These are phyloP conservation scores for Tricholomella constricta DNA, from an alignment of 768 basidiomycete genomes.

Conservation along the genomic window DNA sequence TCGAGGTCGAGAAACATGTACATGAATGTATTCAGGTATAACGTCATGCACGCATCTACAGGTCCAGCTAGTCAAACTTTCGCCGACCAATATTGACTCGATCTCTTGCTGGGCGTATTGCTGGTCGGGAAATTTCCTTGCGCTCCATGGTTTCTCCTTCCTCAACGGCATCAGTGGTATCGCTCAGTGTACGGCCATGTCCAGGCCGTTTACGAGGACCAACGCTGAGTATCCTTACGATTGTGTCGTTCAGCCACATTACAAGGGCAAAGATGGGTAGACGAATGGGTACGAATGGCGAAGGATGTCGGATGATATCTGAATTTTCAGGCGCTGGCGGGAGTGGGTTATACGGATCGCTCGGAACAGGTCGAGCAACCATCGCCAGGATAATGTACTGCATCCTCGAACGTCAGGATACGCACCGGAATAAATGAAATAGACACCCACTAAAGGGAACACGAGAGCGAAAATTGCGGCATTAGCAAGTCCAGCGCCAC, in stretches of 20 bases:
- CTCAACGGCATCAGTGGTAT: slow-evolving; percentile 60
- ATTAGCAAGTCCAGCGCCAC: slow-evolving; percentile 74
- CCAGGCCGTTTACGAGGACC: slow-evolving; percentile 28
- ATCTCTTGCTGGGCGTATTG: slow-evolving; percentile 22
- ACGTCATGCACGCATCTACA: neutral
- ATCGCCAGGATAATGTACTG: slow-evolving; percentile 87
- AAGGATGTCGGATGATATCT: slow-evolving; percentile 60
- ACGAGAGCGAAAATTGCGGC: slow-evolving; percentile 82
- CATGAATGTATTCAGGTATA: slow-evolving; percentile 13
- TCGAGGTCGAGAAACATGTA: neutral
- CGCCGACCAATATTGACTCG: slow-evolving; percentile 44
- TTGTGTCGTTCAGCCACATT: slow-evolving; percentile 70
- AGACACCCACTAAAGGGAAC: slow-evolving; percentile 67
- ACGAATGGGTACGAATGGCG: slow-evolving; percentile 79
- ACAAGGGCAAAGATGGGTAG: slow-evolving; percentile 75
- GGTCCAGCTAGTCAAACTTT: slow-evolving; percentile 45
- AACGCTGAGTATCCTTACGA: slow-evolving; percentile 64
- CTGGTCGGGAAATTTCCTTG: slow-evolving; percentile 21
- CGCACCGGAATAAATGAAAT: neutral
- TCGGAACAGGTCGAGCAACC: slow-evolving; percentile 71
- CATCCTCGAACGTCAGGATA: neutral
- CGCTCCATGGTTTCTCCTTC: slow-evolving; percentile 47
- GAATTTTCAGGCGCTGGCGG: slow-evolving; percentile 31
- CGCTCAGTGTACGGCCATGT: slow-evolving; percentile 34
- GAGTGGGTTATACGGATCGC: slow-evolving; percentile 72